Evolutionary conservation across 1,284 basidiomycete species (phyloP), one percentile per base, ranked within the genome.

Genomic region (Trichosporon asahii): DNA sequence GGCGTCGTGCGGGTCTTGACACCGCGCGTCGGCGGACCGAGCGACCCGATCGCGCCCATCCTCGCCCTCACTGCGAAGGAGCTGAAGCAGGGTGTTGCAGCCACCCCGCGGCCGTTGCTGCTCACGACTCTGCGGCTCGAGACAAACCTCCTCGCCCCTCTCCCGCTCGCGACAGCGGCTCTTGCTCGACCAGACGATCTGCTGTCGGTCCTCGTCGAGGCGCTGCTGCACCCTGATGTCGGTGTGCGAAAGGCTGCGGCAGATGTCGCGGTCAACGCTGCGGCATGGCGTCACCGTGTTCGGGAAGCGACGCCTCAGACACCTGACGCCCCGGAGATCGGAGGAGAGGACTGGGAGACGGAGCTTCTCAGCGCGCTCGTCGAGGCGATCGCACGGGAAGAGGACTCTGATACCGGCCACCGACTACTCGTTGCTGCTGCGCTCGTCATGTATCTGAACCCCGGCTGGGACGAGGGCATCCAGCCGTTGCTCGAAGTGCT

Each of bases 311-410:
- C 29, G 80, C 73, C 66, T 71, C 73, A 57, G 4, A 64, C 53
- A 12, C 21, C 46, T 5, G 76, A 72, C 15, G 80, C 77, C 6
- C 87, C 86, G 57, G 87, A 87, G 70, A 85, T 79, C 15, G 85
- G 84, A 21, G 85, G 86, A 49, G 90, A 87, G 35, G 92, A 94
- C 66, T 95, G 92, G 92, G 89, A 93, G 77, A 85, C 91, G 0
- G 94, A 95, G 83, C 83, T 95, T 21, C 84, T 90, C 3, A 92
- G 89, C 75, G 94, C 91, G 0, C 79, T 95, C 15, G 80, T 94
- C 0, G 91, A 93, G 80, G 90, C 90, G 8, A 81, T 95, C 46
- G 86, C 86, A 65, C 86, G 86, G 74, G 93, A 95, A 83, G 85
- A 83, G 66, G 86, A 86, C 72, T 91, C 93, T 80, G 93, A 94